Evolutionary conservation across 1,139 yeast species (phyloP).

Genomic region (Geotrichum europaeum): DNA sequence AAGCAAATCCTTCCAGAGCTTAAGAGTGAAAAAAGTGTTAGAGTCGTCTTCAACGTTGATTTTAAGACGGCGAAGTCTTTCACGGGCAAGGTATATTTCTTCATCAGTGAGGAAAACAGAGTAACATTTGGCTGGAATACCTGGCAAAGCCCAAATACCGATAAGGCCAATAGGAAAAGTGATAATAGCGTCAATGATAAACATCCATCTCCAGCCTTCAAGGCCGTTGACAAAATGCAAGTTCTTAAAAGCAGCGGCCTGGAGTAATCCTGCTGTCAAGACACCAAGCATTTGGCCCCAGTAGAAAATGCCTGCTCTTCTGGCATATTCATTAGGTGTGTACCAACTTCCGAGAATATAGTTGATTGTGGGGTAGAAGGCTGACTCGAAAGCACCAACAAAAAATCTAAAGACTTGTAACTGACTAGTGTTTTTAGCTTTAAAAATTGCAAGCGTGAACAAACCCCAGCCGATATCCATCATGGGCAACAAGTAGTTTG

Average conservation of each 20-base stretch:
- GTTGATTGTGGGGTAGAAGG: slow-evolving; percentile 54
- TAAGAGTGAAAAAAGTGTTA: slow-evolving; percentile 22
- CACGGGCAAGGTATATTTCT: slow-evolving; percentile 57
- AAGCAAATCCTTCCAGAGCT: slow-evolving; percentile 43
- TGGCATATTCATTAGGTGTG: slow-evolving; percentile 50
- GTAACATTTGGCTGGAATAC: slow-evolving; percentile 51
- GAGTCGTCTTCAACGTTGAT: slow-evolving; percentile 5
- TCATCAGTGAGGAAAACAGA: slow-evolving; percentile 53
- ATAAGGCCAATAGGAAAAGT: slow-evolving; percentile 55
- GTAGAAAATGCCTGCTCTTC: slow-evolving; percentile 57
- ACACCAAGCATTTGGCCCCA: slow-evolving; percentile 57
- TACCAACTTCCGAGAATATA: slow-evolving; percentile 60
- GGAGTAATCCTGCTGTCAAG: slow-evolving; percentile 57
- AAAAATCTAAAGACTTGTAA: slow-evolving; percentile 54
- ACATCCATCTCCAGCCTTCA: slow-evolving; percentile 70
- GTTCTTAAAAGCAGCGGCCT: slow-evolving; percentile 50
- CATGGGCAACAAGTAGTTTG: slow-evolving; percentile 50
- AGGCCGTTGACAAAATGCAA: slow-evolving; percentile 46
- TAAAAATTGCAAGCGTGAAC: slow-evolving; percentile 51
- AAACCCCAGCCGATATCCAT: slow-evolving; percentile 64
- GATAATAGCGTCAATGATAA: slow-evolving; percentile 58
- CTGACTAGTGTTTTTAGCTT: slow-evolving; percentile 43
- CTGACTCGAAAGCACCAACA: slow-evolving; percentile 59
- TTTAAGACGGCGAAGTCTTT: slow-evolving; percentile 31
- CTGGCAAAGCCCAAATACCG: slow-evolving; percentile 61